Evolutionary conservation across 345 rosid genomes (phyloP).

Genomic region (Linum lewisii): DNA sequence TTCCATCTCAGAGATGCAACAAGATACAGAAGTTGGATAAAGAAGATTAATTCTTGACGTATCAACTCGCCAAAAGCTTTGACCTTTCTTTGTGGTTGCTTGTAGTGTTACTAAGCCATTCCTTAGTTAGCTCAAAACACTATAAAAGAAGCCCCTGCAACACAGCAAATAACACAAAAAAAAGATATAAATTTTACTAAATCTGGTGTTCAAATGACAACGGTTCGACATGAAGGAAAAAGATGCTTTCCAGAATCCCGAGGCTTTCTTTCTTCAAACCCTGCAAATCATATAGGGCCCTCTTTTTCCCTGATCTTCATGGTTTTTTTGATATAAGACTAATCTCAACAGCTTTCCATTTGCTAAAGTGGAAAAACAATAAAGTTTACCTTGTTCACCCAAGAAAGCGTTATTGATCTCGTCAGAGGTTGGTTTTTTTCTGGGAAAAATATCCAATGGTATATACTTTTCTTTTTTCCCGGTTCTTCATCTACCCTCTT

Average conservation of each 20-base stretch:
- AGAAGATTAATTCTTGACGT: no score
- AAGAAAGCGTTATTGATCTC: slow-evolving; percentile 70
- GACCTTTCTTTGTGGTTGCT: no score
- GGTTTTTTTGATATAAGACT: not conserved
- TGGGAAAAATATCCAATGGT: not conserved
- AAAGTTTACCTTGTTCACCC: slow-evolving; percentile 42
- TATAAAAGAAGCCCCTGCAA: slow-evolving; percentile 54
- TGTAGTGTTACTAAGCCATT: not conserved
- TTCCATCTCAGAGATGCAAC: no score
- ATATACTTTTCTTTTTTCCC: not conserved
- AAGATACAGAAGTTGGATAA: no score
- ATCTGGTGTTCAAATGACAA: not conserved
- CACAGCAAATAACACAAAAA: slow-evolving; percentile 5
- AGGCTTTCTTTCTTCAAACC: slow-evolving; percentile 39
- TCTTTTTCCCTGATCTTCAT: not conserved
- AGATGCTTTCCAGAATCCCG: slow-evolving; percentile 57
- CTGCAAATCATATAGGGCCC: slow-evolving; percentile 21
- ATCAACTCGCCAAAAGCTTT: no score
- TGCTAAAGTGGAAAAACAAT: not conserved
- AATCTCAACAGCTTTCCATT: not conserved
- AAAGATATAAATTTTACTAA: slow-evolving; percentile 1
- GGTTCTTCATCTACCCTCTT: slow-evolving; percentile 27
- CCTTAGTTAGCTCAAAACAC: slow-evolving; percentile 24
- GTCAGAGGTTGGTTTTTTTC: slow-evolving; percentile 49
- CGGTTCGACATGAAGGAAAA: not conserved